phyloP scores from a whole-genome alignment of 495 filamentous ascomycete species.

The Daldinia childiae region DNA sequence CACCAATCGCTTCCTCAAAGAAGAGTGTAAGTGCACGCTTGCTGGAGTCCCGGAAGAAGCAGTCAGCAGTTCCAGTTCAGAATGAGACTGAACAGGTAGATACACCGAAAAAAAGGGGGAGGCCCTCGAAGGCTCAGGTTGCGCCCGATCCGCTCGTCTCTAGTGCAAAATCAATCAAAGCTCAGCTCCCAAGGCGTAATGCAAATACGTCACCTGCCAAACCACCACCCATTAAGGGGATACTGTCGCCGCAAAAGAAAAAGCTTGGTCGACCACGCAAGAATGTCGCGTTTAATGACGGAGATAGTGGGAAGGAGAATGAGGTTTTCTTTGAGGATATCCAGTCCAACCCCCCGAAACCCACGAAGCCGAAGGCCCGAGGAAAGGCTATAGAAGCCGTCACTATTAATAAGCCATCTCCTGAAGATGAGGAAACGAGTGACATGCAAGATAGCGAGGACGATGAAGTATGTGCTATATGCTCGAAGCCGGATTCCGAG shows the following conservation, averaged over 20 bases:
- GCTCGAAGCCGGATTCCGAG: conserved; percentile 58
- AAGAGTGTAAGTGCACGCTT: conserved; percentile 32
- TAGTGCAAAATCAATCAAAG: conserved; percentile 13
- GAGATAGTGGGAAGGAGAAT: conserved; percentile 26
- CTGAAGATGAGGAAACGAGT: conserved; percentile 28
- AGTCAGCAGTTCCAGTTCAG: background rate
- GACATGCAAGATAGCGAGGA: conserved; percentile 48
- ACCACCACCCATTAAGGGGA: conserved; percentile 48
- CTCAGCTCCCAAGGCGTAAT: conserved; percentile 4
- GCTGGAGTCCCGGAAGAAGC: conserved; percentile 28
- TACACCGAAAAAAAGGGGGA: conserved; percentile 37
- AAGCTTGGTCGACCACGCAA: conserved; percentile 45
- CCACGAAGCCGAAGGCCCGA: conserved; percentile 5
- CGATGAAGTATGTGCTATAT: conserved; percentile 58
- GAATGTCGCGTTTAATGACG: conserved; percentile 54
- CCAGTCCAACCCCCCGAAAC: conserved; percentile 25
- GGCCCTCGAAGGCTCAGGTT: conserved; percentile 33
- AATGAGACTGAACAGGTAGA: conserved; percentile 24
- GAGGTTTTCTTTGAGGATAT: conserved; percentile 49
- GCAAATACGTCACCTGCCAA: conserved; percentile 11
- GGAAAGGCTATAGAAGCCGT: conserved; percentile 12
- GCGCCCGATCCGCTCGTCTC: conserved; percentile 1
- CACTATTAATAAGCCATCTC: conserved; percentile 17
- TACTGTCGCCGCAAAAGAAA: conserved; percentile 52
- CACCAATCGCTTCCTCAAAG: conserved; percentile 25